phyloP scores from a whole-genome alignment of 129 eudicot species.

The Centrapalus pauciflorus region DNA sequence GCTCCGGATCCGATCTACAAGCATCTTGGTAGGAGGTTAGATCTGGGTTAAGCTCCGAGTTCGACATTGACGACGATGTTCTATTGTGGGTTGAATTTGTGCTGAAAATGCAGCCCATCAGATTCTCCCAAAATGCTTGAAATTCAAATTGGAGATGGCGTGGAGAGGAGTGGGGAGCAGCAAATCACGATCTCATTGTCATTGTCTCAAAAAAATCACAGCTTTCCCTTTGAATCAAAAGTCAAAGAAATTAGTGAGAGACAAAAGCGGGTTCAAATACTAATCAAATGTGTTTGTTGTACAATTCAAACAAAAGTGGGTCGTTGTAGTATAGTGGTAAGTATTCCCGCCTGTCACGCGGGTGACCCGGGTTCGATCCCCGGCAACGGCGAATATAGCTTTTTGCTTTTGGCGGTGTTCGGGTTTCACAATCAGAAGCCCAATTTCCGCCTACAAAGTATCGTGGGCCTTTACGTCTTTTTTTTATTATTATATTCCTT shows the following conservation, averaged over 20 bases:
- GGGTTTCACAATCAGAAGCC: no score
- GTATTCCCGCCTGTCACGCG: slow-evolving; percentile 90
- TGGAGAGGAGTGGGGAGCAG: background rate
- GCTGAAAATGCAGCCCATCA: slow-evolving; percentile 19
- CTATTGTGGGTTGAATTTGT: slow-evolving; percentile 6
- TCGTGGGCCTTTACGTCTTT: no score
- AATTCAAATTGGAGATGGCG: background rate
- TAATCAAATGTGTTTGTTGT: no score
- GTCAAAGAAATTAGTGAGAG: no score
- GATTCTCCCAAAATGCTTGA: background rate
- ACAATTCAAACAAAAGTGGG: background rate
- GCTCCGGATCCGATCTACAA: slow-evolving; percentile 53
- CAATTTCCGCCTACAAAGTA: no score
- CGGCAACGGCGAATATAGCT: slow-evolving; percentile 42
- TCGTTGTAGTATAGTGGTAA: slow-evolving; percentile 80
- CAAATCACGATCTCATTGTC: background rate
- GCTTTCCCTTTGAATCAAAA: background rate
- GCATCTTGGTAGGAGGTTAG: slow-evolving; percentile 59
- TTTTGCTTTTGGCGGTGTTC: background rate
- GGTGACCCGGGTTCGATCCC: slow-evolving; percentile 75
- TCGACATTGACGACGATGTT: slow-evolving; percentile 13
- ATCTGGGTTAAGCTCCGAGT: slow-evolving; percentile 28
- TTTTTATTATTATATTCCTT: no score
- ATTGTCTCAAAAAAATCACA: no score
- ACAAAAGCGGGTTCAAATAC: no score